Evolutionary conservation across 306 rosid species (phyloP).

Genomic region (Purshia tridentata): DNA sequence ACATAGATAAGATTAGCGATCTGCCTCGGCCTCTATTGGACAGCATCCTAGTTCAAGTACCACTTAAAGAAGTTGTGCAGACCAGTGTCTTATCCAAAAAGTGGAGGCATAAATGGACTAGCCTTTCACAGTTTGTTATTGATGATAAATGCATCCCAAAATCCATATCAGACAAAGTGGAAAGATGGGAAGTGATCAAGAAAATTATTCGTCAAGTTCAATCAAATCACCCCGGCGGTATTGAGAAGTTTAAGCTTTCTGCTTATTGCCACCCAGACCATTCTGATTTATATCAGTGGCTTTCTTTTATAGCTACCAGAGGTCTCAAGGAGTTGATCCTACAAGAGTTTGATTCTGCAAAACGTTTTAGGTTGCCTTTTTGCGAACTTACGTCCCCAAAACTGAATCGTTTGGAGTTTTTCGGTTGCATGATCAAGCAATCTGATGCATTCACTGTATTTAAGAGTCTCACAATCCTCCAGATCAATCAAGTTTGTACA

Average conservation of each 20-base stretch:
- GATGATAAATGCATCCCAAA: conserved; percentile 24
- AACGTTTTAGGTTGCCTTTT: conserved; percentile 17
- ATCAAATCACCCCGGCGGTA: conserved; percentile 10
- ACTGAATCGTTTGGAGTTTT: conserved; percentile 24
- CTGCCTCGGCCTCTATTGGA: conserved; percentile 30
- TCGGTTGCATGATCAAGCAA: conserved; percentile 19
- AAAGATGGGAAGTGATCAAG: conserved; percentile 26
- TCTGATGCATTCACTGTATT: conserved; percentile 14
- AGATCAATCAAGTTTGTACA: conserved; percentile 6
- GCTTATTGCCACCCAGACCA: conserved; percentile 27
- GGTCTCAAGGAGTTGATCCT: conserved; percentile 30
- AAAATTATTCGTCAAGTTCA: conserved; percentile 21
- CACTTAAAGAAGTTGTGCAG: conserved; percentile 28
- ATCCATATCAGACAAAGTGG: conserved; percentile 11
- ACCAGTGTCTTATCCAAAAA: conserved; percentile 30
- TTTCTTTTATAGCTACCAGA: conserved; percentile 16
- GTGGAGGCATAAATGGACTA: conserved; percentile 32
- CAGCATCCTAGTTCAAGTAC: conserved; percentile 18
- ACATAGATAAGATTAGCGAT: conserved; percentile 25
- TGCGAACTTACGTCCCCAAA: conserved; percentile 16
- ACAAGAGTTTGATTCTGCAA: conserved; percentile 12
- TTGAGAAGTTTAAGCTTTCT: conserved; percentile 31
- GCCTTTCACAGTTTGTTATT: conserved; percentile 26
- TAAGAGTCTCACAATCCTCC: conserved; percentile 21
- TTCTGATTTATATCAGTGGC: conserved; percentile 23